Conservation (phyloP, 805 yeast species). For the Candida succiphila region DNA sequence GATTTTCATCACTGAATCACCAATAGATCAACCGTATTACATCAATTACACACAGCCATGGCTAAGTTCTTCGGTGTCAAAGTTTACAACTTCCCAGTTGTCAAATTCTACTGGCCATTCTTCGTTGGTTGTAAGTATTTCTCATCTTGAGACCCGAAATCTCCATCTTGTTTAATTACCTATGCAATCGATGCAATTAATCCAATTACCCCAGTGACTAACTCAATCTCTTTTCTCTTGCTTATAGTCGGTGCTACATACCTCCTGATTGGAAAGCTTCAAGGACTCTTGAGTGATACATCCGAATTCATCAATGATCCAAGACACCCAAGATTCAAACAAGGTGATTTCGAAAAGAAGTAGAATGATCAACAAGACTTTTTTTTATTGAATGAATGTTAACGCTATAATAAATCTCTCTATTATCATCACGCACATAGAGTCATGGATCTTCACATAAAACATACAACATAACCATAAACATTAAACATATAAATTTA, state of each 20-base stretch:
- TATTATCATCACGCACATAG: neutral
- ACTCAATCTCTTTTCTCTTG: too few species aligned
- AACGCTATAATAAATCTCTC: conserved; percentile 1
- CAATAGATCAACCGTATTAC: conserved; percentile 9
- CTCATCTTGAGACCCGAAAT: too few species aligned
- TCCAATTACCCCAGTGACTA: neutral
- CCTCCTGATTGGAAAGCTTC: conserved; percentile 61
- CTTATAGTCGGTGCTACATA: conserved; percentile 46
- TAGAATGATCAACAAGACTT: conserved; percentile 10
- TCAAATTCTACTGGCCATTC: conserved; percentile 83
- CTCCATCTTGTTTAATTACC: too few species aligned
- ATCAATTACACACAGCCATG: too few species aligned
- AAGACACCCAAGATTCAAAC: conserved; percentile 82
- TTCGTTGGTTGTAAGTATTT: conserved; percentile 65
- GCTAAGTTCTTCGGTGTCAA: conserved; percentile 24
- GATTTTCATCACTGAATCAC: neutral
- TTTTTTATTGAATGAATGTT: too few species aligned
- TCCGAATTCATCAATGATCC: conserved; percentile 87
- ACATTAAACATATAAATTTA: too few species aligned
- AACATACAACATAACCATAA: too few species aligned
- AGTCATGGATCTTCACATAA: too few species aligned
- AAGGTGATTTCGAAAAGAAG: conserved; percentile 23
- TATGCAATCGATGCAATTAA: too few species aligned
- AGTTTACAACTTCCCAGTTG: conserved; percentile 25
- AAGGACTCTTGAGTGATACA: conserved; percentile 59